phyloP scores from a whole-genome alignment of 1,139 yeast genomes.

The Sugiyamaella neomexicana region DNA sequence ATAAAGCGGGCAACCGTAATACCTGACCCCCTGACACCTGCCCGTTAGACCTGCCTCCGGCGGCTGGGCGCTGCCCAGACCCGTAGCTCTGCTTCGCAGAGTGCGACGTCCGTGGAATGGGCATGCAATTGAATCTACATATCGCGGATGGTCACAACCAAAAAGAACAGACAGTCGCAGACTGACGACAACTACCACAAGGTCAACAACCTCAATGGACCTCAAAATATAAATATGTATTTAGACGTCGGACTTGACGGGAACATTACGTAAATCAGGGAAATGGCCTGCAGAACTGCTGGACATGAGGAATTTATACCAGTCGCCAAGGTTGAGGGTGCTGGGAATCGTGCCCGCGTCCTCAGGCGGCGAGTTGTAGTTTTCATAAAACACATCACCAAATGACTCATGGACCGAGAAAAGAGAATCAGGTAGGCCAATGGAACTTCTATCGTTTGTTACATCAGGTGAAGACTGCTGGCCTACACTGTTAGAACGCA shows the following conservation, averaged over 20 bases:
- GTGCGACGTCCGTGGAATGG: too few species aligned
- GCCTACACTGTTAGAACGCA: conserved; percentile 20
- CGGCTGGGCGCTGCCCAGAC: conserved; percentile 6
- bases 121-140: too few species aligned
- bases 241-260: conserved; percentile 13
- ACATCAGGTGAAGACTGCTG: conserved; percentile 19
- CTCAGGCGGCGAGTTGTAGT: conserved; percentile 25
- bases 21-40: too few species aligned
- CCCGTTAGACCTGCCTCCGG: not conserved
- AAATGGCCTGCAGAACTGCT: conserved; percentile 13
- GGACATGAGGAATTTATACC: conserved; percentile 41
- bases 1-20: too few species aligned
- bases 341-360: conserved; percentile 33
- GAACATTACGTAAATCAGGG: conserved; percentile 14
- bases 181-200: too few species aligned
- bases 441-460: conserved; percentile 9
- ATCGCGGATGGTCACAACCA: too few species aligned
- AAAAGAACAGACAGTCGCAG: too few species aligned
- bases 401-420: conserved; percentile 19
- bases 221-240: conserved; percentile 4
- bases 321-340: conserved; percentile 42
- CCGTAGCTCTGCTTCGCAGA: not conserved
- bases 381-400: conserved; percentile 19
- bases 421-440: conserved; percentile 14
- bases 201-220: too few species aligned